Evolutionary conservation across 768 basidiomycete species (phyloP).

Genomic region (Phaffia australis): DNA sequence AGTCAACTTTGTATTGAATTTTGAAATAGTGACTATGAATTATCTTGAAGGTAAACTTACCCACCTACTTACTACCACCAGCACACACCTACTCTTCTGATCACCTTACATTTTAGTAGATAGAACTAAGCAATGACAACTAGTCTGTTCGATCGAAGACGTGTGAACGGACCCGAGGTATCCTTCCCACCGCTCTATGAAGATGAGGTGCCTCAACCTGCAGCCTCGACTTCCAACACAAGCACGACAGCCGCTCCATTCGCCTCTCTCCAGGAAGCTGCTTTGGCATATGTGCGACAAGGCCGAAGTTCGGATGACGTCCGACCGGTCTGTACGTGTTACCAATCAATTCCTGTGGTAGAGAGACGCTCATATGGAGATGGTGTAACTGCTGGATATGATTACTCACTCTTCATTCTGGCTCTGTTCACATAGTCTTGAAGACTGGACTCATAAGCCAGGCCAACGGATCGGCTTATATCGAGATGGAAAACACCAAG

Average conservation of each 20-base stretch:
- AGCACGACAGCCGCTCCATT: slow-evolving; percentile 32
- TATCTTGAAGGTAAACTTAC: not conserved
- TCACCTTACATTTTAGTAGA: no score
- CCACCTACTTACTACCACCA: not conserved
- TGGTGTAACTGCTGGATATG: no score
- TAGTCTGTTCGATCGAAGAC: slow-evolving; percentile 57
- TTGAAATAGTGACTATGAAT: no score
- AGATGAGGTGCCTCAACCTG: slow-evolving; percentile 34
- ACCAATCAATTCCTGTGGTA: slow-evolving; percentile 9
- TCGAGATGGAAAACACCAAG: slow-evolving; percentile 79
- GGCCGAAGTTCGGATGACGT: slow-evolving; percentile 51
- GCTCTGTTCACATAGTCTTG: slow-evolving; percentile 49
- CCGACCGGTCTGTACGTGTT: slow-evolving; percentile 68
- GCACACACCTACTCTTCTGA: not conserved
- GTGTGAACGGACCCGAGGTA: slow-evolving; percentile 82
- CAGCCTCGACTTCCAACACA: slow-evolving; percentile 23
- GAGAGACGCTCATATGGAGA: not conserved
- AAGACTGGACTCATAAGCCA: slow-evolving; percentile 81
- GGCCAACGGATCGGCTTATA: slow-evolving; percentile 93
- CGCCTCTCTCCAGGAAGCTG: slow-evolving; percentile 13
- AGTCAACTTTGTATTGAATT: no score
- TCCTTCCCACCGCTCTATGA: slow-evolving; percentile 58
- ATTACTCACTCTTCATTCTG: slow-evolving; percentile 5
- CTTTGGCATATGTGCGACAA: slow-evolving; percentile 42
- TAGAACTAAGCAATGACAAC: slow-evolving; percentile 7